Conservation (phyloP, 2,329 filamentous ascomycete species). For the Diaporthe ampelina region DNA sequence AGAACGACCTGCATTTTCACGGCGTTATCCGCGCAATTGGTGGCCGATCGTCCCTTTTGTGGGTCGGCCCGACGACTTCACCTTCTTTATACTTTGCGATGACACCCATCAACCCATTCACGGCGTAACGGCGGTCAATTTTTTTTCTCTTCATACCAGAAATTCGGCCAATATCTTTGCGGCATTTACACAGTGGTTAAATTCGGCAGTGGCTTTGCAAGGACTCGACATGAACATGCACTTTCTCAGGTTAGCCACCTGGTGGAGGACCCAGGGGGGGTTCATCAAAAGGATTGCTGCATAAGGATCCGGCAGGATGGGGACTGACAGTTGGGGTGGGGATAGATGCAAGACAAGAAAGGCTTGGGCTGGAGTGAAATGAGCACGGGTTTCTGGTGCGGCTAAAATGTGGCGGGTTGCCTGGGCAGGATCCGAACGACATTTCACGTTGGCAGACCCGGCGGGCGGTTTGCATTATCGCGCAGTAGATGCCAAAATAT, state of each 20-base stretch:
- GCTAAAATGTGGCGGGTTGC: conserved; percentile 1
- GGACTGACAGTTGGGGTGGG: conserved; percentile 4
- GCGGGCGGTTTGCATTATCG: conserved; percentile 16
- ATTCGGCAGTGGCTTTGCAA: neutral
- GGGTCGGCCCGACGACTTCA: conserved; percentile 13
- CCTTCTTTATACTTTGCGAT: conserved; percentile 4
- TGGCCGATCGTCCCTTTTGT: conserved; percentile 21
- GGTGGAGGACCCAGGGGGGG: neutral
- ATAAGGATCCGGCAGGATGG: conserved; percentile 22
- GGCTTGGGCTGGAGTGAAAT: conserved; percentile 22
- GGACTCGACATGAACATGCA: neutral
- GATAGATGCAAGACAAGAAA: neutral
- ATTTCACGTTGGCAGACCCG: conserved; percentile 24
- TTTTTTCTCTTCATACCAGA: neutral
- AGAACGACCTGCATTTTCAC: conserved; percentile 31
- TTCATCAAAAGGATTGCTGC: neutral
- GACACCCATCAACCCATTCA: conserved; percentile 21
- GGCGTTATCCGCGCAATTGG: conserved; percentile 32
- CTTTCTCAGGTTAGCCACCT: neutral
- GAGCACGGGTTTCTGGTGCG: conserved; percentile 9
- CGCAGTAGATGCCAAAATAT: conserved; percentile 27
- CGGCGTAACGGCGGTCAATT: conserved; percentile 25
- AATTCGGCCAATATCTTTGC: conserved; percentile 4
- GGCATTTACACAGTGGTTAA: conserved; percentile 8
- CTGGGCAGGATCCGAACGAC: neutral